Conservation (phyloP, 805 yeast genomes). For the Komagataella pastoris region DNA sequence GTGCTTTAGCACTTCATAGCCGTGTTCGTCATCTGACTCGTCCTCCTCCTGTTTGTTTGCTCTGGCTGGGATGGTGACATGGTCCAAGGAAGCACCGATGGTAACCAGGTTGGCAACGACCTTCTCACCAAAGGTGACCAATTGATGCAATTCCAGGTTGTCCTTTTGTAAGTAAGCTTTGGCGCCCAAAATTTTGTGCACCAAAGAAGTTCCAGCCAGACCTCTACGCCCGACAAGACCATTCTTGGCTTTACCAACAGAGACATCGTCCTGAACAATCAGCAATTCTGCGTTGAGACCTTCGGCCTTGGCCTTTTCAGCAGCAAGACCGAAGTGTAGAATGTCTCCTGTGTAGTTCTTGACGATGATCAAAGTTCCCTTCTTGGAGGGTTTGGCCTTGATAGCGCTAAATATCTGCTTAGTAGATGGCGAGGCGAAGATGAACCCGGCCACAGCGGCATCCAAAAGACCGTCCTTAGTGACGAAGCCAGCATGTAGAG, state of each 20-base stretch:
- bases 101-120: constrained; percentile 64
- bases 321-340: constrained; percentile 83
- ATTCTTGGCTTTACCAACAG: constrained; percentile 84
- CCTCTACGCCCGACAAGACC: constrained; percentile 93
- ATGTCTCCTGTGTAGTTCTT: constrained; percentile 95
- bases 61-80: constrained; percentile 82
- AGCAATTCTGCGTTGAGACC: constrained; percentile 65
- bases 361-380: constrained; percentile 68
- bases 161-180: constrained; percentile 32
- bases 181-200: constrained; percentile 80
- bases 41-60: constrained; percentile 30
- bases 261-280: constrained; percentile 83
- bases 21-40: constrained; percentile 21
- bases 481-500: constrained; percentile 83
- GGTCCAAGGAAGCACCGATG: constrained; percentile 80
- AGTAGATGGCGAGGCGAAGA: constrained; percentile 73
- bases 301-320: constrained; percentile 71
- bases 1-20: constrained; percentile 26
- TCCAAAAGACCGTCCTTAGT: constrained; percentile 61
- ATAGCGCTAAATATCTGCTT: constrained; percentile 70
- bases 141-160: constrained; percentile 26
- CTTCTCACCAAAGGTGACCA: constrained; percentile 43
- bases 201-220: constrained; percentile 79
- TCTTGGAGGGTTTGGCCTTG: constrained; percentile 35
- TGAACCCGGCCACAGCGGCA: constrained; percentile 72